Evolutionary conservation across 108 stramenopile genomes (phyloP), one percentile per base, ranked within the genome.

Genomic region (Skeletonema potamos): DNA sequence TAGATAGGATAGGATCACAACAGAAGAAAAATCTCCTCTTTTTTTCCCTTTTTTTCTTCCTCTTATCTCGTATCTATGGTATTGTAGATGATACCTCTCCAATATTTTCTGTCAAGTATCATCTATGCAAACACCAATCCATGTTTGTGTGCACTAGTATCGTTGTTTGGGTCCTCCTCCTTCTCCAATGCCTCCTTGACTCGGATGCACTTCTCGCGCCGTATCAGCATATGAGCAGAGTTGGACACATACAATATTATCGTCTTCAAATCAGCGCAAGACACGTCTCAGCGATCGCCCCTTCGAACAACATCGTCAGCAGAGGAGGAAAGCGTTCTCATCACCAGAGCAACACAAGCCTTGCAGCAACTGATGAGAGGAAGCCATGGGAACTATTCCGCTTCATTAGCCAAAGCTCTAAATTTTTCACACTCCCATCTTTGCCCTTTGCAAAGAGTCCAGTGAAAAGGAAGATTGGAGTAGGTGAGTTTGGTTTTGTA

Each of bases 351-450:
- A 51, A 20, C 48, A 51, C 48, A 24, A 51, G 20, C 8, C 48
- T 51, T 51, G 48, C 48, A 51, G 17, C 54, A 11, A 7, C 65
- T 8, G 66, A 54, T 12, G 57, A 66, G 37, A 54, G 79, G 11
- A 54, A 63, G 29, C 78, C 78, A 15, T 92, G 92, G 92, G 85
- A 92, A 58, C 27, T 89, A 3, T 54, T 90, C 26, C 79, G 92
- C 36, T 92, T 92, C 59, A 71, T 90, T 0, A 59, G 69, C 32
- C 92, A 92, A 85, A 90, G 89, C 26, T 87, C 87, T 15, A 83
- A 83, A 66, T 92, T 92, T 68, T 71, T 92, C 7, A 71, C 34
- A 30, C 58, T 77, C 54, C 79, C 81, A 22, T 41, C 55, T 22
- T 22, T 84, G 33, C 85, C 83, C 1, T 73, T 86, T 58, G 36